Conservation (phyloP, 2,329 filamentous ascomycete genomes). For the Cylindrodendrum hubeiense region DNA sequence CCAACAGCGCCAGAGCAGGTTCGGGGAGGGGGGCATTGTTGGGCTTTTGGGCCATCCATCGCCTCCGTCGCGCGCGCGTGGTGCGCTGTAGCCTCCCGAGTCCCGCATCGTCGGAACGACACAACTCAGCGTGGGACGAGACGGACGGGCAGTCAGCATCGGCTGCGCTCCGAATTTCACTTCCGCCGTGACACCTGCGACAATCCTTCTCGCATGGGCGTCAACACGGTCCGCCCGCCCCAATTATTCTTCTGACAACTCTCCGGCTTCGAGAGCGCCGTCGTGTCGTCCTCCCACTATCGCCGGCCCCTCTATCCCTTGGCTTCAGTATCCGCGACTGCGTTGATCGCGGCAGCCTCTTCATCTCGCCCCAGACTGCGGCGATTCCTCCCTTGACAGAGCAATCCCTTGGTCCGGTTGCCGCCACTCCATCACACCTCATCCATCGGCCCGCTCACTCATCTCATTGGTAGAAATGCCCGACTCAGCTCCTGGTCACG, state of each 20-base stretch:
- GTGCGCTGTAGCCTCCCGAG: constrained; percentile 33
- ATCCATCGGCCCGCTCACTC: constrained; percentile 8
- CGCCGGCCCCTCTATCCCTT: constrained; percentile 6
- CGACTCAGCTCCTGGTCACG: constrained; percentile 44
- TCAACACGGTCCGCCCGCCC: not conserved
- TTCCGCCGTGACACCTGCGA: not conserved
- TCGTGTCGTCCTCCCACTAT: not conserved
- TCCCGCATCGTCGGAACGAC: not conserved
- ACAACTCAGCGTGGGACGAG: not conserved
- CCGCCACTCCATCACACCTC: constrained; percentile 3
- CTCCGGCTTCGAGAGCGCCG: not conserved
- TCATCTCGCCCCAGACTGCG: not conserved
- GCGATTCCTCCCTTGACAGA: not conserved
- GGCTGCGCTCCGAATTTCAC: not conserved
- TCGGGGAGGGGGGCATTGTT: constrained; percentile 39
- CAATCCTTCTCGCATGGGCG: not conserved
- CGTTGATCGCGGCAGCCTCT: constrained; percentile 9
- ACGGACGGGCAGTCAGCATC: not conserved
- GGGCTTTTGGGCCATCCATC: constrained; percentile 15
- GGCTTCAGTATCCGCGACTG: constrained; percentile 14
- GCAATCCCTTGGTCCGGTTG: constrained; percentile 13
- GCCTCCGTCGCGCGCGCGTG: constrained; percentile 32
- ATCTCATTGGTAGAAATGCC: constrained; percentile 41
- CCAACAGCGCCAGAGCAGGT: constrained; percentile 36
- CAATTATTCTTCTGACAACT: not conserved